A percentile compares a stretch with the other conserved stretches of the same genome.
These are phyloP conservation scores for Mucor velutinosus DNA, from an alignment of 371 early-diverging fungal genomes.

Conservation along the genomic window DNA sequence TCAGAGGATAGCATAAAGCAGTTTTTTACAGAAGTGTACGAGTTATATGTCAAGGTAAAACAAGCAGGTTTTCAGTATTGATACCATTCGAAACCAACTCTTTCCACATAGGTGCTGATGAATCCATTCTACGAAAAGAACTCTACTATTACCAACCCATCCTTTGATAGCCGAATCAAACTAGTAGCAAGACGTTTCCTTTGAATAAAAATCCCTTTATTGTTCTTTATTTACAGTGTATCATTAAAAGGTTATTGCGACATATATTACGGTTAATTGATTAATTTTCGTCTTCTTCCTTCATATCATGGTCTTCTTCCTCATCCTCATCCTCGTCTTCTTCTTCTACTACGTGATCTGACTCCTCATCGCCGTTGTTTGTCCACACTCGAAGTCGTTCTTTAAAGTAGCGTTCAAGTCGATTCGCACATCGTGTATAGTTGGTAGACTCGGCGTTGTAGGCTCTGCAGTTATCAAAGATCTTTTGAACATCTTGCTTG, in stretches of 20 bases:
- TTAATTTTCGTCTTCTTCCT: neutral
- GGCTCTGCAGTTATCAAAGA: slow-evolving; percentile 52
- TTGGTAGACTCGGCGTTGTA: slow-evolving; percentile 67
- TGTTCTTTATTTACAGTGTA: slow-evolving; percentile 2
- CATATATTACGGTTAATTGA: neutral
- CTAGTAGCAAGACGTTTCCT: slow-evolving; percentile 79
- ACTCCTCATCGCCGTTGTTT: slow-evolving; percentile 16
- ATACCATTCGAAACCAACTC: neutral
- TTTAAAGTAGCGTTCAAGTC: slow-evolving; percentile 54
- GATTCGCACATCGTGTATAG: slow-evolving; percentile 68
- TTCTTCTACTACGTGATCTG: slow-evolving; percentile 1
- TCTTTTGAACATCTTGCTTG: slow-evolving; percentile 37
- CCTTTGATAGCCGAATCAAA: slow-evolving; percentile 83
- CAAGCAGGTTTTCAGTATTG: neutral
- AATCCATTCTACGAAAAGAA: slow-evolving; percentile 93
- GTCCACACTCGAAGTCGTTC: slow-evolving; percentile 44
- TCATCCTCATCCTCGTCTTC: neutral
- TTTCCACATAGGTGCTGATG: slow-evolving; percentile 63
- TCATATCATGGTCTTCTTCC: neutral
- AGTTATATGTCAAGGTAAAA: slow-evolving; percentile 86
- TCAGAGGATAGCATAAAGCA: slow-evolving; percentile 87
- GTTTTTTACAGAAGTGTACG: slow-evolving; percentile 92
- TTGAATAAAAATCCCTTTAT: slow-evolving; percentile 27
- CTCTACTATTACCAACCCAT: slow-evolving; percentile 73
- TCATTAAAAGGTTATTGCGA: neutral